These are phyloP conservation scores for Lecanosticta acicola DNA, from an alignment of 2,329 filamentous ascomycete species.

Conservation along the genomic window DNA sequence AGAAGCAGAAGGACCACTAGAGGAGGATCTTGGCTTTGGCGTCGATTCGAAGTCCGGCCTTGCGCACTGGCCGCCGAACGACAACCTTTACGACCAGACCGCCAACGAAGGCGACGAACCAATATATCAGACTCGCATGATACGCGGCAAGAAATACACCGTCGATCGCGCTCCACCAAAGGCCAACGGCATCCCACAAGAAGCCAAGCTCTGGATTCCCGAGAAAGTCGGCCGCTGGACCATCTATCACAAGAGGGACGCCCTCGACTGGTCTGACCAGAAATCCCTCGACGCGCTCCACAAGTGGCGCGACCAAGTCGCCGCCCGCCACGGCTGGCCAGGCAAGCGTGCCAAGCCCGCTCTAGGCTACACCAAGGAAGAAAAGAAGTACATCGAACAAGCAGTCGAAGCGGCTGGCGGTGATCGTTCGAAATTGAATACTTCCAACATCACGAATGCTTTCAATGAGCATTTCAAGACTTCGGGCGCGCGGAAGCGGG, in stretches of 20 bases:
- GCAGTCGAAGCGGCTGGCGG: slow-evolving; percentile 22
- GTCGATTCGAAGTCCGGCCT: slow-evolving; percentile 11
- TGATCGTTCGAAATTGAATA: slow-evolving; percentile 25
- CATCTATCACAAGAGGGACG: slow-evolving; percentile 73
- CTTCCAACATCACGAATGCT: not conserved
- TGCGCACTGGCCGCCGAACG: slow-evolving; percentile 17
- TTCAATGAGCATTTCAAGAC: not conserved
- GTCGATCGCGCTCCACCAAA: slow-evolving; percentile 15
- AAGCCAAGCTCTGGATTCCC: slow-evolving; percentile 80
- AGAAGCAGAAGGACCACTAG: not conserved
- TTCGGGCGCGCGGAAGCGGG: not conserved
- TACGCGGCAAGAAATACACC: slow-evolving; percentile 14
- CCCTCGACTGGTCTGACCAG: slow-evolving; percentile 41
- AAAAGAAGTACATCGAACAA: slow-evolving; percentile 17
- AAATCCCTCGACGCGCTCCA: slow-evolving; percentile 59
- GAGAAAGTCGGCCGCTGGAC: slow-evolving; percentile 61
- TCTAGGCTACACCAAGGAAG: slow-evolving; percentile 55
- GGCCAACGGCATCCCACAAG: slow-evolving; percentile 2
- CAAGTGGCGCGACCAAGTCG: slow-evolving; percentile 41
- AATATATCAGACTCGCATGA: slow-evolving; percentile 17
- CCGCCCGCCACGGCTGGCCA: slow-evolving; percentile 15
- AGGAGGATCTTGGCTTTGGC: slow-evolving; percentile 8
- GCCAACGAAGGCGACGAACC: not conserved
- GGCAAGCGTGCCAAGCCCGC: slow-evolving; percentile 50
- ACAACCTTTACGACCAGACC: slow-evolving; percentile 16